Evolutionary conservation across 768 basidiomycete species (phyloP).

Genomic region (Lactifluus volemus): DNA sequence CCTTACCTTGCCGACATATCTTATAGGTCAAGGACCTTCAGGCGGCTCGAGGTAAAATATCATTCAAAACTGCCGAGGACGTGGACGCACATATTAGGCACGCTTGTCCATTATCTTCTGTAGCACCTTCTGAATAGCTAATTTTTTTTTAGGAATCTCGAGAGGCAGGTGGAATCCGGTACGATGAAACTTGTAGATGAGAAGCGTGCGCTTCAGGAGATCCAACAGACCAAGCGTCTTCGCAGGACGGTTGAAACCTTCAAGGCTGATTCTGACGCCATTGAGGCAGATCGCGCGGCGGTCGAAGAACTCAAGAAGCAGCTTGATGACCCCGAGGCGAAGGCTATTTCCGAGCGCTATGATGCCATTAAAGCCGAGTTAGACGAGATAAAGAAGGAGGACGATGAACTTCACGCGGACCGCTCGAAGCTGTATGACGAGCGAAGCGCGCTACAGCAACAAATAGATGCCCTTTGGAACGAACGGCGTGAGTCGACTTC

Average conservation of each 20-base stretch:
- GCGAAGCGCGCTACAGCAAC: conserved; percentile 60
- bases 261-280: conserved; percentile 67
- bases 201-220: conserved; percentile 90
- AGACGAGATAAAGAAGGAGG: conserved; percentile 76
- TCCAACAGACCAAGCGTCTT: conserved; percentile 59
- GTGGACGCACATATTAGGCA: conserved; percentile 84
- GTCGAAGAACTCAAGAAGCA: conserved; percentile 76
- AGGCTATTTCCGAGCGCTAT: conserved; percentile 72
- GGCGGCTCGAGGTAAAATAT: conserved; percentile 63
- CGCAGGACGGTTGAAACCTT: conserved; percentile 75
- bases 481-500: conserved; percentile 68
- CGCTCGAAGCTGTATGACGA: conserved; percentile 82
- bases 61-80: conserved; percentile 76
- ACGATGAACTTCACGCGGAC: conserved; percentile 74
- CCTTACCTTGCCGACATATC: neutral
- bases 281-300: conserved; percentile 65
- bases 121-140: conserved; percentile 12
- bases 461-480: conserved; percentile 62
- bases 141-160: conserved; percentile 57
- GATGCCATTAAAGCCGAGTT: conserved; percentile 79
- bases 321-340: conserved; percentile 85
- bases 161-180: conserved; percentile 89
- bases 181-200: conserved; percentile 89
- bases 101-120: conserved; percentile 23
- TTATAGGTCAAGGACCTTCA: conserved; percentile 79